Evolutionary conservation across 2,329 filamentous ascomycete species (phyloP).

Genomic region (Talaromyces albobiverticillius): DNA sequence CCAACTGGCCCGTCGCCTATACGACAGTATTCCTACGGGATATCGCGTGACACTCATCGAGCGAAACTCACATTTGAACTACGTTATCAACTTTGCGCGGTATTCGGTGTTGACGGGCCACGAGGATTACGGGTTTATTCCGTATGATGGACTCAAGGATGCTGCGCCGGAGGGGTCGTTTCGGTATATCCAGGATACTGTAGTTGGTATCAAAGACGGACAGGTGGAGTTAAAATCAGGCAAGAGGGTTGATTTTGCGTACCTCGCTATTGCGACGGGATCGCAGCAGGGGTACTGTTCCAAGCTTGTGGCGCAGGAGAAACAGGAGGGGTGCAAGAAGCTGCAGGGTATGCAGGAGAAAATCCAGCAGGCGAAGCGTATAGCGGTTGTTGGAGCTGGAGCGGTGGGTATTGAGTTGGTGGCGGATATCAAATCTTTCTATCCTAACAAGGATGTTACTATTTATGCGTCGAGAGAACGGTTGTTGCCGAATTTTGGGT

Average conservation of each 20-base stretch:
- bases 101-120: conserved; percentile 7
- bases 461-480: conserved; percentile 4
- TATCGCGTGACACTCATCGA: conserved; percentile 6
- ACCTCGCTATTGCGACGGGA: neutral
- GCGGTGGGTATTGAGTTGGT: conserved; percentile 7
- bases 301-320: conserved; percentile 1
- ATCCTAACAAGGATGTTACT: conserved; percentile 4
- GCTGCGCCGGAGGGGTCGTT: neutral
- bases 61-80: conserved; percentile 10
- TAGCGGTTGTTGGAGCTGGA: conserved; percentile 2
- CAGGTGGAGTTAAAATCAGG: neutral
- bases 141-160: neutral
- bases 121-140: conserved; percentile 6
- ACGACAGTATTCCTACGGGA: neutral
- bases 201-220: neutral
- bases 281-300: neutral
- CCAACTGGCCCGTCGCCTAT: neutral
- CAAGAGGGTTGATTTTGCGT: neutral
- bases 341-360: neutral
- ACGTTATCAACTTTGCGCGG: conserved; percentile 5
- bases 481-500: neutral
- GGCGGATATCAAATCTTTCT: conserved; percentile 7
- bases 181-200: conserved; percentile 1
- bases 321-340: neutral
- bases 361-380: neutral